phyloP scores from a whole-genome alignment of 78 protist species.

The Salpingoeca rosetta region DNA sequence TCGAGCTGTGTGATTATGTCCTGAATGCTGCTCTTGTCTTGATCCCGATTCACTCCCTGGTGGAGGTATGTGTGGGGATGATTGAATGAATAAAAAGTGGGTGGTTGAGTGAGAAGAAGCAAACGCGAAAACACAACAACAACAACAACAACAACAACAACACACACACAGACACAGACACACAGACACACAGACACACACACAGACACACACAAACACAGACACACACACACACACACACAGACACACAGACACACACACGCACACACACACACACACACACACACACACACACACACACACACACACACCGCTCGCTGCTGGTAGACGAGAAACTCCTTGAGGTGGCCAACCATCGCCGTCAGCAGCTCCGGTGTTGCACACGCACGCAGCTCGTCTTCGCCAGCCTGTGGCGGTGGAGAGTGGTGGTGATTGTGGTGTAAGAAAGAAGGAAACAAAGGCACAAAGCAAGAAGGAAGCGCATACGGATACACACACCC shows the following conservation, averaged over 20 bases:
- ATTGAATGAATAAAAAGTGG: too few species aligned
- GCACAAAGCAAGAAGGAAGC: too few species aligned
- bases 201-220: conserved; percentile 11
- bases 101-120: background rate
- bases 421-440: background rate
- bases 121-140: background rate
- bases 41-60: too few species aligned
- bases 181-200: background rate
- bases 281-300: conserved; percentile 12
- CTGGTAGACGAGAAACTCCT: background rate
- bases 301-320: too few species aligned
- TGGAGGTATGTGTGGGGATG: too few species aligned
- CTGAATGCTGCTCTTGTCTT: too few species aligned
- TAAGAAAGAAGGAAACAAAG: too few species aligned
- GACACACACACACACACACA: conserved; percentile 5
- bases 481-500: too few species aligned
- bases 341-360: background rate
- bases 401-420: background rate
- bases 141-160: background rate
- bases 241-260: conserved; percentile 13
- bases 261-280: conserved; percentile 17
- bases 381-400: too few species aligned
- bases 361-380: background rate
- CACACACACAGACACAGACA: background rate
- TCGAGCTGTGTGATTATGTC: too few species aligned